Base-by-base conservation (phyloP, 345 rosid genomes). In the Populus pruinosa region DNA sequence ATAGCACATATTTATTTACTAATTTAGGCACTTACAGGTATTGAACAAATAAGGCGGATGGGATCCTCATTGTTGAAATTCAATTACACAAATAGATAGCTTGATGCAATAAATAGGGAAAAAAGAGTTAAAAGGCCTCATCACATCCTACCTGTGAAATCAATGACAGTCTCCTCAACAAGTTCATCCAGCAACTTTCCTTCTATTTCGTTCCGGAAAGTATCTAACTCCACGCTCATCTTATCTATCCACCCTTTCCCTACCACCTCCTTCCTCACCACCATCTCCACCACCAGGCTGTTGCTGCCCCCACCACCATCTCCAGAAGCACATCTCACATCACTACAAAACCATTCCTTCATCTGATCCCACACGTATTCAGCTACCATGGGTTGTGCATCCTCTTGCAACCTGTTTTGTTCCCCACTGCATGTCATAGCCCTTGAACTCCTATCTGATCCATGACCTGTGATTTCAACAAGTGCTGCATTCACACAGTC, bases 401-500 rank as follows among this genome's bases (percentile, higher is more conserved):
- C 84, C 69, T 69, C 83, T 20, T 29, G 25, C n/a, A 53, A 59
- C 67, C 77, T 73, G 38, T 53, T 50, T 2, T 65, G 83, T 72
- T 59, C 56, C 80, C 79, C 73, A 5, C 64, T 17, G 38, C 82
- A 77, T 21, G 83, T 67, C 73, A 76, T 13, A 18, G 61, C 81
- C 77, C 79, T 83, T 67, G 41, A 31, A 72, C 67, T 61, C 82
- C 44, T 47, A 76, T 80, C 87, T 55, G 82, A 73, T 16, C 83
- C 86, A 64, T 76, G 63, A 25, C 89, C 75, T 27, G 83, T 70
- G 70, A 88, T 85, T 78, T 86, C 95, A 16, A 70, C 33, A n/a
- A 94, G 80, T 63, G 86, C 91, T 63, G 84, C 86, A 83, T 90
- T 92, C 53, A 92, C 90, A 79, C 89, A 85, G 87, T 94, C 98